Conservation (phyloP, 2,329 filamentous ascomycete species). For the Fusarium redolens region DNA sequence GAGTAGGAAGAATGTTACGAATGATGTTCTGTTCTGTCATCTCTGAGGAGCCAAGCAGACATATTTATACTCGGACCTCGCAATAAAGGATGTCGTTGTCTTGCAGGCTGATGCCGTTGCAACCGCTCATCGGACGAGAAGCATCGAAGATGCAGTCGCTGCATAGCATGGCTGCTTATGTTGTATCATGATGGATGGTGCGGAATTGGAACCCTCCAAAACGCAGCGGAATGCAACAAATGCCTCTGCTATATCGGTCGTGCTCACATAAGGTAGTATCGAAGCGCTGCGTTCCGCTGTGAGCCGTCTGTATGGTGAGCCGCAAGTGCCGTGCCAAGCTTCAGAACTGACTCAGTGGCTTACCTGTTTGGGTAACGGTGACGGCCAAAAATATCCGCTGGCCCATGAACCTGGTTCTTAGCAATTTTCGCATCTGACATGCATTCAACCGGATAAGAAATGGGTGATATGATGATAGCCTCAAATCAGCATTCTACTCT, state of each 20-base stretch:
- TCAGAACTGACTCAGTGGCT: not conserved
- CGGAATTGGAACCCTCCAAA: not conserved
- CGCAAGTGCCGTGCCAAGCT: not conserved
- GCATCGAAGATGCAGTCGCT: not conserved
- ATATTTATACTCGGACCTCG: not conserved
- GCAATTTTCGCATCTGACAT: not conserved
- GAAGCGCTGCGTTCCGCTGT: not conserved
- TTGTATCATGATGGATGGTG: not conserved
- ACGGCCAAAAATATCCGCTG: not conserved
- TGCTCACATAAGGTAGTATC: not conserved
- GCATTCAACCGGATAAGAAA: not conserved
- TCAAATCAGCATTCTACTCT: not conserved
- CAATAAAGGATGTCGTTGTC: not conserved
- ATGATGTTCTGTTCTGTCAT: not conserved
- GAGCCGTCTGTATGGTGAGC: not conserved
- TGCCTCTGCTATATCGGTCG: not conserved
- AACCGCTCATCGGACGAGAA: not conserved
- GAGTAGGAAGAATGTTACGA: not conserved
- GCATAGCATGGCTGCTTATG: not conserved
- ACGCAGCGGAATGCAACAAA: no score
- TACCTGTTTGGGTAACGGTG: not conserved
- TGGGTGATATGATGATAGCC: fast-evolving
- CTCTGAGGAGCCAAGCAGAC: not conserved
- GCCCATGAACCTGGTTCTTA: not conserved
- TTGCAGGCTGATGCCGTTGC: not conserved